Base-by-base conservation (phyloP, 2,329 filamentous ascomycete species). In the Phialophora chinensis region DNA sequence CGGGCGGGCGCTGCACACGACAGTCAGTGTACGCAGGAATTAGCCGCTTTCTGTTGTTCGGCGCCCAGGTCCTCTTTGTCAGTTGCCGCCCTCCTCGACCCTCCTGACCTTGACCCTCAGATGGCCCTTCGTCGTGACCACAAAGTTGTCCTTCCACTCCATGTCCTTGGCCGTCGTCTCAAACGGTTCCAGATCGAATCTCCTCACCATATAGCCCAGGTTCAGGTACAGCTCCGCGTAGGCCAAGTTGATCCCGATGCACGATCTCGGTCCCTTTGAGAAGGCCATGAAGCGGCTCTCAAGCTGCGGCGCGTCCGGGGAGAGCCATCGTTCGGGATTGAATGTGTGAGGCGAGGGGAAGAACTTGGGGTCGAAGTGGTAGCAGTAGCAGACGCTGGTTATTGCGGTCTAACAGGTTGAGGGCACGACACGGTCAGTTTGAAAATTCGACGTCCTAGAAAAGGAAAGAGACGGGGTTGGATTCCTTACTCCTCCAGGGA, bases 161-260 rank as follows among this genome's bases (percentile, higher is more conserved):
- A 77, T 69, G 63, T 77, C 74, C 33, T 57, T 61, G n/a, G 62
- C 55, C 47, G 65, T 74, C 4, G 72, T 75, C 23, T 73, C 70
- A 66, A 75, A 73, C 4, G 76, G 60, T 31, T 71, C 69, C 29
- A 77, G 55, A 6, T 75, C 69, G 35, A 77, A 79, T 29, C 71
- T 68, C 7, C 76, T 69, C 44, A 77, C 72, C 12, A 79, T 60
- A 7, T 72, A 74, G 2, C 73, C 76, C 47, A 78, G 74, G 17
- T 66, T 67, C 12, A 77, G 57, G 54, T 77, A 76, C 33, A 79
- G 23, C 62, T 79, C 78, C 20, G 73, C 74, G 67, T 71, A 74
- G 2, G 76, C 76, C 11, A 77, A 69, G 66, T 70, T 72, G 47
- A 67, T 69, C 6, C 70, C 70, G 17, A 72, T 49, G 57, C 69